These are phyloP conservation scores for Triticum turgidum DNA, from an alignment of 176 grass and related monocot species.

Conservation along the genomic window DNA sequence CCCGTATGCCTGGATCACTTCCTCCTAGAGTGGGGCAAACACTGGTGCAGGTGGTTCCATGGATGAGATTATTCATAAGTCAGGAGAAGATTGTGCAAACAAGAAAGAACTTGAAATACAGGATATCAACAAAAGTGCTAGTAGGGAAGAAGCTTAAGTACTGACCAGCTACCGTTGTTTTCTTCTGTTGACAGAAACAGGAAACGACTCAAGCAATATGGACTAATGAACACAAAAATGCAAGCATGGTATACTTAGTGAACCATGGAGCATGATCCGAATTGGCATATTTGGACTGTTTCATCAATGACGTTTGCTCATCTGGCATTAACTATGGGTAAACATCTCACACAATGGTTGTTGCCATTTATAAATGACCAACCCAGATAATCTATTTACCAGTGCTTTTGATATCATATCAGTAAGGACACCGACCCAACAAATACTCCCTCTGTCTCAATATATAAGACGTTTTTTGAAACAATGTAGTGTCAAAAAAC, in stretches of 20 bases:
- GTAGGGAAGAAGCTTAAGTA: background rate
- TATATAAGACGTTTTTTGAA: no score
- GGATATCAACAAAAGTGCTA: background rate
- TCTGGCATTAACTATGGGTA: background rate
- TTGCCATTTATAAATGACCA: background rate
- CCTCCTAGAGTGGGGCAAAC: slow-evolving; percentile 88
- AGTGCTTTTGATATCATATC: background rate
- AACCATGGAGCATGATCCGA: background rate
- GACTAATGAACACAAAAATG: background rate
- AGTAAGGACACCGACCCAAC: background rate
- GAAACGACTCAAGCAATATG: background rate
- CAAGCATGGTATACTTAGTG: background rate
- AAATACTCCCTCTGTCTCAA: background rate
- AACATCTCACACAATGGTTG: background rate
- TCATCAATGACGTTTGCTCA: background rate
- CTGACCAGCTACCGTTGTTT: background rate
- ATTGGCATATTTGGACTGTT: background rate
- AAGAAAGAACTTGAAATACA: background rate
- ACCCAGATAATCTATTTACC: background rate
- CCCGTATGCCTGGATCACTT: slow-evolving; percentile 63
- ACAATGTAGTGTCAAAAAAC: no score
- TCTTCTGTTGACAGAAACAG: background rate
- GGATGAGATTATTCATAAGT: background rate
- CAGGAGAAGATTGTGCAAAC: background rate
- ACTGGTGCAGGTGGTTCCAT: slow-evolving; percentile 41